Percentiles rank a stretch among this genome's conserved stretches.
Evolutionary conservation across 2,329 filamentous ascomycete genomes (phyloP).

Genomic region (Gliomastix tumulicola): DNA sequence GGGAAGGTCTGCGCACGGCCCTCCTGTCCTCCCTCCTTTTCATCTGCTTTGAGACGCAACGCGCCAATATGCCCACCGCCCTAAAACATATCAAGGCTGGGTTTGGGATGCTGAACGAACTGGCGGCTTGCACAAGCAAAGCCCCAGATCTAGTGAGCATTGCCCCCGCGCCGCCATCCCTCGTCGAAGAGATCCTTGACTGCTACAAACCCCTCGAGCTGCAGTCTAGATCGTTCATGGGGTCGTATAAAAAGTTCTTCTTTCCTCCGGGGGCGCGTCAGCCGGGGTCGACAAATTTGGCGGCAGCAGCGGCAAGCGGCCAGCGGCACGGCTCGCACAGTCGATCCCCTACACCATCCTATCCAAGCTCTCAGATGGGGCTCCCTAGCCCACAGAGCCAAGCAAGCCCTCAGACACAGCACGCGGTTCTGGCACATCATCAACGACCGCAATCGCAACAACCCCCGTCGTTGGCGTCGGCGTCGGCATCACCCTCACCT

Average conservation of each 20-base stretch:
- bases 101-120: constrained; percentile 31
- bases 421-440: constrained; percentile 5
- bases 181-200: constrained; percentile 29
- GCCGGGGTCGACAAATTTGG: not conserved
- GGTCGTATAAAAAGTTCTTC: constrained; percentile 26
- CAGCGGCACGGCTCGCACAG: too few relatives aligned
- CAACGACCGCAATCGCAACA: constrained; percentile 3
- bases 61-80: constrained; percentile 29
- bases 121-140: constrained; percentile 24
- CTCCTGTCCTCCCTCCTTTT: constrained; percentile 30
- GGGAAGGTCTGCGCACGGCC: constrained; percentile 27
- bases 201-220: constrained; percentile 29
- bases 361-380: constrained; percentile 10
- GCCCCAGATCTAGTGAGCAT: constrained; percentile 27
- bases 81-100: constrained; percentile 32
- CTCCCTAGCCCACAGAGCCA: constrained; percentile 25
- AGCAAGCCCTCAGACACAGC: constrained; percentile 15
- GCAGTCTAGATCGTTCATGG: constrained; percentile 29
- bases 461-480: too few relatives aligned
- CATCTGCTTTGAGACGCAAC: constrained; percentile 31
- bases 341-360: too few relatives aligned
- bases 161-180: constrained; percentile 23
- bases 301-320: constrained; percentile 13
- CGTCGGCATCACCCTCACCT: too few relatives aligned
- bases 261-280: constrained; percentile 13